These are phyloP conservation scores for Phytophthora gonapodyides DNA, from an alignment of 352 stramenopile genomes.

Conservation along the genomic window DNA sequence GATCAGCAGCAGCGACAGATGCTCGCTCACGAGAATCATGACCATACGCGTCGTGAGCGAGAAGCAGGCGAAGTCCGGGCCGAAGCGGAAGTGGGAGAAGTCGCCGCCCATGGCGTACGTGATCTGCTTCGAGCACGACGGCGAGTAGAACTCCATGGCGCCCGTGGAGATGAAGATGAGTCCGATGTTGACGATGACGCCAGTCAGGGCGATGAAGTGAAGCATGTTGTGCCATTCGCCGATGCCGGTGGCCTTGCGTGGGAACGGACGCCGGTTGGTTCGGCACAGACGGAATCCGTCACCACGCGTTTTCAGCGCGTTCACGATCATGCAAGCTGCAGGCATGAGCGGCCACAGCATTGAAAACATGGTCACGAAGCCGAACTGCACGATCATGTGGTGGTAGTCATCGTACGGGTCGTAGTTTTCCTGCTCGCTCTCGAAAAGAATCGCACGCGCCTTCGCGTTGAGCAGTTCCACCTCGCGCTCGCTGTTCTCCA, in stretches of 20 bases:
- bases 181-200: constrained; percentile 77
- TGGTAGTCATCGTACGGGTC: constrained; percentile 86
- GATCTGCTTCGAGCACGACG: constrained; percentile 55
- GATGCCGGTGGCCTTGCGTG: constrained; percentile 71
- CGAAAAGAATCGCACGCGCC: constrained; percentile 72
- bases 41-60: constrained; percentile 77
- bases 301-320: constrained; percentile 79
- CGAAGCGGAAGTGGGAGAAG: constrained; percentile 70
- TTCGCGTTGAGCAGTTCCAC: constrained; percentile 73
- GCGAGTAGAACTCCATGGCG: constrained; percentile 75
- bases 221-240: constrained; percentile 78
- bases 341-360: constrained; percentile 87
- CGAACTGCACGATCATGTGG: constrained; percentile 80
- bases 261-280: constrained; percentile 75
- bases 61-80: constrained; percentile 77
- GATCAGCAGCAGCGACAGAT: constrained; percentile 58
- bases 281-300: constrained; percentile 77
- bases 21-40: constrained; percentile 80
- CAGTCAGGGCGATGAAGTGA: constrained; percentile 64
- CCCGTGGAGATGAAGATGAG: constrained; percentile 82
- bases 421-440: constrained; percentile 78
- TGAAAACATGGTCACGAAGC: constrained; percentile 89
- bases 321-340: constrained; percentile 73
- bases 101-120: constrained; percentile 56
- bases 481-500: constrained; percentile 67